A percentile compares a stretch with the other conserved stretches of the same genome.
Conservation (phyloP, 164 flowering plant species). For the Paratinospora sagittata region DNA sequence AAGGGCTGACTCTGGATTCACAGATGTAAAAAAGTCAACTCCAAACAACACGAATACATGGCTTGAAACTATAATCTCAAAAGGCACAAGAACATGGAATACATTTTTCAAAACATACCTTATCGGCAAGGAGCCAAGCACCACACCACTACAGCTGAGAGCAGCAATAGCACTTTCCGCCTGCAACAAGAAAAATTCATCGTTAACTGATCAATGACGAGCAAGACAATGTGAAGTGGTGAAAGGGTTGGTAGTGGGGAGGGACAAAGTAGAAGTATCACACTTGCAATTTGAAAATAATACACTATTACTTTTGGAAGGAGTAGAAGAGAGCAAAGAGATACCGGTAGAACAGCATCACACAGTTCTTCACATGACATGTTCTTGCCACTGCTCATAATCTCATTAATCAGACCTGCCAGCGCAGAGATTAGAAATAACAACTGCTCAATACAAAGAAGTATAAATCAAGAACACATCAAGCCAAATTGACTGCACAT, state of each 20-base stretch:
- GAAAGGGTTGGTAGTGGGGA: no score
- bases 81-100: not conserved
- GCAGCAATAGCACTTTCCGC: conserved; percentile 73
- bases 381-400: conserved; percentile 80
- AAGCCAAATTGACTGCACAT: not conserved
- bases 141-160: conserved; percentile 62
- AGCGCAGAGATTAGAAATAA: not conserved
- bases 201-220: no score
- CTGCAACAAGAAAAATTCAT: conserved; percentile 21
- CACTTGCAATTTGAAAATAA: no score
- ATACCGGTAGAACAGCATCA: conserved; percentile 84
- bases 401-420: conserved; percentile 74
- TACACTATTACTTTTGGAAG: no score
- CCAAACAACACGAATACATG: not conserved
- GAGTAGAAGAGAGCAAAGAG: conserved; percentile 17
- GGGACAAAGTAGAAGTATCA: no score
- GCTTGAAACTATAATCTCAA: not conserved
- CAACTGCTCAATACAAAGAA: not conserved
- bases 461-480: no score
- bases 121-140: conserved; percentile 51
- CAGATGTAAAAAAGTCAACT: not conserved
- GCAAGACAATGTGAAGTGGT: no score
- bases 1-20: conserved; percentile 70
- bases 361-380: conserved; percentile 94
- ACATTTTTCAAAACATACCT: conserved; percentile 28